phyloP scores from a whole-genome alignment of 2,329 filamentous ascomycete genomes.

The Hymenoscyphus infarciens region DNA sequence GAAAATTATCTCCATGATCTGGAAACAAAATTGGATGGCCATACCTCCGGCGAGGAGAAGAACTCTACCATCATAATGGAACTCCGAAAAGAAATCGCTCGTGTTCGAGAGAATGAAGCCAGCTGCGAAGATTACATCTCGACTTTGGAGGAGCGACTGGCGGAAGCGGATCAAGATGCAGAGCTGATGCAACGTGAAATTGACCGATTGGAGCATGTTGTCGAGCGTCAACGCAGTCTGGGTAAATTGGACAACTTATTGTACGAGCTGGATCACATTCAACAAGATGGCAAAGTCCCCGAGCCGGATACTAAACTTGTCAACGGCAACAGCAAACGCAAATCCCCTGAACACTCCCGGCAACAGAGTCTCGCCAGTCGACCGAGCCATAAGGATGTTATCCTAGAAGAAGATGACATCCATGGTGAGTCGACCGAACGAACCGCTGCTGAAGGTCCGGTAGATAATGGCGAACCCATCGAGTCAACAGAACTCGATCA shows the following conservation, averaged over 20 bases:
- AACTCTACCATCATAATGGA: slow-evolving; percentile 81
- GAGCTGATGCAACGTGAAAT: slow-evolving; percentile 97
- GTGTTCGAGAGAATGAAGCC: slow-evolving; percentile 84
- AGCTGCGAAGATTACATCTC: slow-evolving; percentile 96
- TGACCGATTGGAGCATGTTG: slow-evolving; percentile 86
- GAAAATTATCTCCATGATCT: slow-evolving; percentile 91
- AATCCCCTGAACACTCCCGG: slow-evolving; percentile 49
- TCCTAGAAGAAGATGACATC: slow-evolving; percentile 39
- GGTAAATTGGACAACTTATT: slow-evolving; percentile 92
- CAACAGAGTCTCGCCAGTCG: slow-evolving; percentile 52
- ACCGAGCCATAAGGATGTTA: slow-evolving; percentile 51
- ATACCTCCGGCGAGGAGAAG: slow-evolving; percentile 88
- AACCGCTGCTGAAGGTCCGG: slow-evolving; percentile 33
- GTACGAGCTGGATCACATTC: slow-evolving; percentile 80
- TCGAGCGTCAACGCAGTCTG: slow-evolving; percentile 90
- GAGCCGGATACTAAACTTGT: slow-evolving; percentile 35
- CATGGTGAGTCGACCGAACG: slow-evolving; percentile 24
- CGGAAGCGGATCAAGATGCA: slow-evolving; percentile 91
- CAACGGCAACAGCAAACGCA: slow-evolving; percentile 44
- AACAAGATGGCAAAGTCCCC: slow-evolving; percentile 51
- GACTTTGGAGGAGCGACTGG: slow-evolving; percentile 88
- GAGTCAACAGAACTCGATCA: slow-evolving; percentile 34
- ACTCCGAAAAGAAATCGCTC: slow-evolving; percentile 84
- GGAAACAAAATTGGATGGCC: slow-evolving; percentile 84
- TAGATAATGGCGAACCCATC: slow-evolving; percentile 36